Conservation (phyloP, 208 protist genomes). For the Acanthamoeba culbertsoni region DNA sequence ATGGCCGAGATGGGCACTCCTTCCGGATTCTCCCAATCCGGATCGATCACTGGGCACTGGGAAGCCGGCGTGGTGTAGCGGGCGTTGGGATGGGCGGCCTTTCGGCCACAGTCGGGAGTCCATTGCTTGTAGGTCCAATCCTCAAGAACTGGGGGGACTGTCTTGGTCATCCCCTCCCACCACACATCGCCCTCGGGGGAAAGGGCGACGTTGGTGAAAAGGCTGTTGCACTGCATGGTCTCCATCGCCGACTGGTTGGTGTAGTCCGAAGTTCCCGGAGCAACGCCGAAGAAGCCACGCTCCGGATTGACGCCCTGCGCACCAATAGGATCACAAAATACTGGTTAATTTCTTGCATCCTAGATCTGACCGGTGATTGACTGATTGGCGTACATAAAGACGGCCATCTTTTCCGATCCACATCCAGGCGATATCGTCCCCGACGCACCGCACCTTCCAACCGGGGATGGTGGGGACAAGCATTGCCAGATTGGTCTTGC, state of each 20-base stretch:
- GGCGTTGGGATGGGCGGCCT: constrained; percentile 84
- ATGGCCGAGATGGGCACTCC: constrained; percentile 86
- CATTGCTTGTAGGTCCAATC: constrained; percentile 82
- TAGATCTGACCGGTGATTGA: too few species aligned
- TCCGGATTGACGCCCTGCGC: constrained; percentile 89
- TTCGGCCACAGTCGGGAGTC: constrained; percentile 66
- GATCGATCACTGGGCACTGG: constrained; percentile 85
- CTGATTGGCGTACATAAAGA: constrained; percentile 46
- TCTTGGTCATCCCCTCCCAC: constrained; percentile 86
- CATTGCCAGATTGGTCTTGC: constrained; percentile 89
- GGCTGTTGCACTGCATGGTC: constrained; percentile 70
- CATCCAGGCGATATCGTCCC: constrained; percentile 88
- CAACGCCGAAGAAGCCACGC: constrained; percentile 87
- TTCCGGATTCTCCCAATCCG: constrained; percentile 71
- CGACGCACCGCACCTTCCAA: constrained; percentile 81
- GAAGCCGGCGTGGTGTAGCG: constrained; percentile 81
- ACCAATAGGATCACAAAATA: too few species aligned
- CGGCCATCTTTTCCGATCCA: constrained; percentile 67
- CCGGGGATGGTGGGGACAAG: constrained; percentile 72
- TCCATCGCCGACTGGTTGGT: constrained; percentile 80
- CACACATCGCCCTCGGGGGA: constrained; percentile 85
- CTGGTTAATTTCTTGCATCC: too few species aligned
- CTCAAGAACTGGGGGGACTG: constrained; percentile 68
- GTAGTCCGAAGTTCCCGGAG: constrained; percentile 78
- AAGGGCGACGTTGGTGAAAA: constrained; percentile 86